A percentile compares a stretch with the other conserved stretches of the same genome.
Evolutionary conservation across 805 yeast genomes (phyloP).

Genomic region (Candida awuae): DNA sequence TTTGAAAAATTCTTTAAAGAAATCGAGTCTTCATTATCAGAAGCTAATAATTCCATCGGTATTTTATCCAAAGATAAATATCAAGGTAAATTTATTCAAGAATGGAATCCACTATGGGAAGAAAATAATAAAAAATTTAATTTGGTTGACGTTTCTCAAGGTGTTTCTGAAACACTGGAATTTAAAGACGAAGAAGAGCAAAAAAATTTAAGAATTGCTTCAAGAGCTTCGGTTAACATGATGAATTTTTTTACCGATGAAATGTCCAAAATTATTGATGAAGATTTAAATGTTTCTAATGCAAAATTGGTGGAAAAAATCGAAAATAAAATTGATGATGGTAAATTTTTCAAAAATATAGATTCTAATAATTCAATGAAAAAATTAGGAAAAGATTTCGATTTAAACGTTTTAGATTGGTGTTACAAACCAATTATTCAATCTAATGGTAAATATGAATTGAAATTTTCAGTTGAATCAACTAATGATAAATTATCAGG

Average conservation of each 20-base stretch:
- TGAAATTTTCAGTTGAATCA: slow-evolving; percentile 77
- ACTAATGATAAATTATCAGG: slow-evolving; percentile 55
- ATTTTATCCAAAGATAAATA: slow-evolving; percentile 66
- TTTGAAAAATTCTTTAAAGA: slow-evolving; percentile 50
- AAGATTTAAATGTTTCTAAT: slow-evolving; percentile 70
- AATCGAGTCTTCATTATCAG: slow-evolving; percentile 35
- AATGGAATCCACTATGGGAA: slow-evolving; percentile 51
- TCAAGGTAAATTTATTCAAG: slow-evolving; percentile 76
- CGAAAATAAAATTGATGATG: slow-evolving; percentile 75
- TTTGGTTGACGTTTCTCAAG: slow-evolving; percentile 45
- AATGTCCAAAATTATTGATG: slow-evolving; percentile 81
- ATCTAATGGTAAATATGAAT: slow-evolving; percentile 78
- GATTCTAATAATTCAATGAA: slow-evolving; percentile 40
- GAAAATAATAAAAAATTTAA: slow-evolving; percentile 30
- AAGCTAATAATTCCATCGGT: slow-evolving; percentile 44
- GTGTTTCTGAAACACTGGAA: slow-evolving; percentile 54
- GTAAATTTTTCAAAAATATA: slow-evolving; percentile 51
- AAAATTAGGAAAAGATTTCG: slow-evolving; percentile 61
- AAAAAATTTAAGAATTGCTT: slow-evolving; percentile 54
- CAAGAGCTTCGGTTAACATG: slow-evolving; percentile 69
- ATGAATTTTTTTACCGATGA: slow-evolving; percentile 81
- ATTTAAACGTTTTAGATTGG: slow-evolving; percentile 78
- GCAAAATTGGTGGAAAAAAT: slow-evolving; percentile 63
- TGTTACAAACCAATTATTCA: slow-evolving; percentile 87
- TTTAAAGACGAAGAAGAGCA: slow-evolving; percentile 76